Evolutionary conservation across 2,329 filamentous ascomycete species (phyloP), one percentile per base, ranked within the genome.

Genomic region (Lachnellula arida): DNA sequence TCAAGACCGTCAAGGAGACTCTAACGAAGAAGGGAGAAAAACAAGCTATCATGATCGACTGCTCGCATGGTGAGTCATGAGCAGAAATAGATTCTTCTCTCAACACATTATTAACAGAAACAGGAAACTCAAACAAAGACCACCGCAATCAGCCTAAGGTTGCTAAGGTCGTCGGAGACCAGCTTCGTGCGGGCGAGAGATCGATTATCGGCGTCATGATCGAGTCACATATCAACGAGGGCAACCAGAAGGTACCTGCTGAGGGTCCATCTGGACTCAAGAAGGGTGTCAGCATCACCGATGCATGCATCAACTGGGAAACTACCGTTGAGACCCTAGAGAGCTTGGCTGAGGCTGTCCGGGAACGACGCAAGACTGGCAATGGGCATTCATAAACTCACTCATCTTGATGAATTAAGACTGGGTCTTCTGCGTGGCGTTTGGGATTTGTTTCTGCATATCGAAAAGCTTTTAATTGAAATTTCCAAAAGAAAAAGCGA

Each of bases 151-250:
- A 99, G 77, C 94, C 94, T 67, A 88, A 93, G 76, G 93, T 97
- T 46, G 91, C 93, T 62, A 83, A 88, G 72, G 81, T 80, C 51
- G 78, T 99, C 59, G 87, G 82, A 34, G 89, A 96, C 53, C 93
- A 99, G 77, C 80, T 99, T 62, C 85, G 88, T 51, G 86, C 88
- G 62, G 93, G 93, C 57, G 90, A 99, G 77, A 87, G 84, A 57
- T 87, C 84, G 62, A 96, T 99, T 67, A 83, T 97, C 63, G 94
- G 92, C 71, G 91, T 97, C 70, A 99, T 99, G 93, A 96, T 99
- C 67, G 93, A 99, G 79, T 96, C 91, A 70, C 93, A 97, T 76
- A 93, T 97, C 79, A 85, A 93, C 73, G 94, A 96, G 76, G 86
- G 84, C 63, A 90, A 86, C 79, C 88, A 91, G 71, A 96, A 96